Evolutionary conservation across 305 asterid genomes (phyloP), one percentile per base, ranked within the genome.

Genomic region (Fraxinus baroniana): DNA sequence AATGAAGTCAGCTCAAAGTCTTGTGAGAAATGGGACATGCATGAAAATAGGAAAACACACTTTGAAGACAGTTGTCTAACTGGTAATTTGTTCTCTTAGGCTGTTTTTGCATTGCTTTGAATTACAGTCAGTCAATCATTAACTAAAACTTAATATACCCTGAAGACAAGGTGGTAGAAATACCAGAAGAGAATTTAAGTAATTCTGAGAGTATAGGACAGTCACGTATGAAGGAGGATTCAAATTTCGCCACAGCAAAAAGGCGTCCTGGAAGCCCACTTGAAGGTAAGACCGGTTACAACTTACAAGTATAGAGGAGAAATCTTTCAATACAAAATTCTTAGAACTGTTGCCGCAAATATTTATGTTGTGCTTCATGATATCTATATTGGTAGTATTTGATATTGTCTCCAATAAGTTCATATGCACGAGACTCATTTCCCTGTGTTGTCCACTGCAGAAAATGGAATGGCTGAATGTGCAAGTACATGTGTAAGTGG

Each of bases 231-330:
- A 86, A 80, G 82, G 91, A 80, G 72, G 89, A 83, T 82, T 81
- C 87, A 73, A 83, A 81, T 84, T 71, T 75, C 76, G 79, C 86
- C 64, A 49, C 90, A 36, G 84, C 82, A 66, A 94, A 94, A 90
- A 90, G 97, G 83, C 88, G 84, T 32, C 78, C 91, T 74, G 94
- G 88, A 85, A 86, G 89, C 84, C 83, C 86, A 26, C 78, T 26
- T 79, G 94, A 86, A 89, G 99, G 96, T 91, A 87, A 26, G 77
- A 36, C 52, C 35, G 75, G 33, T 62, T 52, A 77, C 60, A 74
- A 62, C 18, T 64, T 52, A 77, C 60, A 74, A 52, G 26, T 12
- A 41, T 74, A 46, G 32, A 24, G 13, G 70, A 13, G 75, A 30
- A 3, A 62, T 37, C n/a, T 41, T 60, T 28, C 44, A 8, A 66